phyloP scores from a whole-genome alignment of 1,139 yeast genomes.

The Saccharomyces hybrid region DNA sequence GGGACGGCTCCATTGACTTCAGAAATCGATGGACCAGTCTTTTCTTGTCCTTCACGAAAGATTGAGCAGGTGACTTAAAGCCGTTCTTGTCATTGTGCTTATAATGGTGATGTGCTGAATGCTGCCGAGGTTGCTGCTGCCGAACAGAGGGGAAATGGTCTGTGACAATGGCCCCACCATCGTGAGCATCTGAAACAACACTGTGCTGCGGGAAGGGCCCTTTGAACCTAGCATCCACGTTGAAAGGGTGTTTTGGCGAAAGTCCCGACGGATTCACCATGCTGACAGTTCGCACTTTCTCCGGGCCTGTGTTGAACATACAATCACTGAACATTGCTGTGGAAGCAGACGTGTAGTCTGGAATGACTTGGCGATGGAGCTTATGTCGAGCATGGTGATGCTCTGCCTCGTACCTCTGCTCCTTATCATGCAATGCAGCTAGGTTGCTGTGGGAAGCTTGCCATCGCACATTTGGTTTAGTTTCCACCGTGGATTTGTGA shows the following conservation, averaged over 20 bases:
- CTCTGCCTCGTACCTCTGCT: neutral
- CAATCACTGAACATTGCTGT: constrained; percentile 20
- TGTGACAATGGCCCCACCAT: neutral
- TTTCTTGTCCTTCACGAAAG: constrained; percentile 9
- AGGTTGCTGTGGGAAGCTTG: neutral
- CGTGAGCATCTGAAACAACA: neutral
- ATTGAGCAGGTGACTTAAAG: constrained; percentile 1
- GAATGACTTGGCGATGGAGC: neutral
- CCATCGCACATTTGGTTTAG: constrained; percentile 1
- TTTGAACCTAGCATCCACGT: neutral
- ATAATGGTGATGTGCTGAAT: constrained; percentile 4
- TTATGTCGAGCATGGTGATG: constrained; percentile 6
- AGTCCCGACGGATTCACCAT: neutral
- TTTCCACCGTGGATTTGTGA: neutral
- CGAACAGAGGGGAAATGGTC: neutral
- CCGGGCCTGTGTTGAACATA: constrained; percentile 9
- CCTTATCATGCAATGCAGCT: neutral
- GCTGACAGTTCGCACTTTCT: neutral
- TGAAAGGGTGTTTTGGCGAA: constrained; percentile 8
- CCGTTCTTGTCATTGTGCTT: constrained; percentile 2
- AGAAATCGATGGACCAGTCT: constrained; percentile 25
- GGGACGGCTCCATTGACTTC: constrained; percentile 6
- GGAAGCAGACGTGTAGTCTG: constrained; percentile 17
- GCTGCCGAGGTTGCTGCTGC: constrained; percentile 6
- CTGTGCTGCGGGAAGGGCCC: neutral